Base-by-base conservation (phyloP, 2,329 filamentous ascomycete species). In the Penicillium olsonii region DNA sequence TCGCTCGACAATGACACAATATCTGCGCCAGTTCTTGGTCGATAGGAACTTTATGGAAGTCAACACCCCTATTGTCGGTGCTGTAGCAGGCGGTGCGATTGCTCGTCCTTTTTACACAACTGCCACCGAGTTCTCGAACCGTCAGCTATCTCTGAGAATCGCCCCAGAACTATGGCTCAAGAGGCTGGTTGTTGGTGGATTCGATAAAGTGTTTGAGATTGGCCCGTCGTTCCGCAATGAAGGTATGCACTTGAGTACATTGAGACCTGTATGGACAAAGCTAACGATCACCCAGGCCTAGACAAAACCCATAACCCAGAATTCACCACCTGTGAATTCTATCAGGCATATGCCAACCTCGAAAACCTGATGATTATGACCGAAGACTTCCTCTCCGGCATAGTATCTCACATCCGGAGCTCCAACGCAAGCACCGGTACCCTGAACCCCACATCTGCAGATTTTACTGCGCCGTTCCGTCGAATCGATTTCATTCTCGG, bases 131-230 rank as follows among this genome's bases (percentile, higher is more conserved):
- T 86, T 95, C 52, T 78, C 84, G 2, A 81, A 86, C 34, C 85
- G 83, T 51, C 78, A 84, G 45, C 75, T 99, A 29, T 83, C 88
- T 18, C 78, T 99, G 27, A 83, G 94, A 41, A 92, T 99, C 61
- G 94, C 94, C 3, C 94, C 94, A 0, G 94, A 99, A 72, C 76
- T 99, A 29, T 97, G 91, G 87, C 81, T 99, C 35, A 99, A 99
- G 75, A 83, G 94, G 8, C 78, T 99, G 38, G 84, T 97, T 1
- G 82, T 97, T 15, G 92, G 92, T 42, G 92, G 92, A 2, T 84
- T 97, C 53, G 88, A 95, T 61, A 85, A 80, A 54, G 84, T 99
- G 20, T 99, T 95, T 65, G 94, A 99, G 72, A 92, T 99, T 56
- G 94, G 94, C 0, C 87, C 90, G 3, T 85, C 85, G 11, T 99